Percentiles rank a stretch among this genome's conserved stretches.
phyloP scores from a whole-genome alignment of 257 asterid species.

The Linderniella brevidens region DNA sequence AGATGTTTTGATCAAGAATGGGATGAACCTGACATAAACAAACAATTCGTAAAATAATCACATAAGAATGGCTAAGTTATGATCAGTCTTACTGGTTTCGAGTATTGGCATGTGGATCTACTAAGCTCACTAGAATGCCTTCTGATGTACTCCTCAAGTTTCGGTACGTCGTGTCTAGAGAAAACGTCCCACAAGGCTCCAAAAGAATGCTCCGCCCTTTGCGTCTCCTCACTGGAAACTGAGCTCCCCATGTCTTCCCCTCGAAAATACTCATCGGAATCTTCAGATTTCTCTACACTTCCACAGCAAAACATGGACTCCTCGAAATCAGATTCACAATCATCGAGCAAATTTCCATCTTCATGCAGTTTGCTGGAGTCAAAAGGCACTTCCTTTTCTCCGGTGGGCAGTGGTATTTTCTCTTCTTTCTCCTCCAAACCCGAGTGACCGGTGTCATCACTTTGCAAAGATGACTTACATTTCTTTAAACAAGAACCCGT shows the following conservation, averaged over 20 bases:
- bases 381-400: constrained; percentile 37
- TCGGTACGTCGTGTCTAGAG: constrained; percentile 74
- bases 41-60: background rate
- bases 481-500: constrained; percentile 47
- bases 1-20: constrained; percentile 66
- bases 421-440: constrained; percentile 50
- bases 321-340: constrained; percentile 53
- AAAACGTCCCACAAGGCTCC: constrained; percentile 94
- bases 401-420: constrained; percentile 25
- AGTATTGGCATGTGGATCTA: constrained; percentile 23
- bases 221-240: constrained; percentile 28
- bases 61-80: constrained; percentile 1
- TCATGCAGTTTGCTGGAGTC: constrained; percentile 17
- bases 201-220: constrained; percentile 28
- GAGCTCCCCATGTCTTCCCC: constrained; percentile 38
- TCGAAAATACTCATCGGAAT: constrained; percentile 34
- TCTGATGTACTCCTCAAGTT: constrained; percentile 60
- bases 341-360: constrained; percentile 31
- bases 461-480: constrained; percentile 58
- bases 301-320: constrained; percentile 57
- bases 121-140: constrained; percentile 60
- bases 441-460: constrained; percentile 65
- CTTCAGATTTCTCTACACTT: constrained; percentile 50
- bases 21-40: constrained; percentile 62
- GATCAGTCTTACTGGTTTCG: constrained; percentile 33